phyloP scores from a whole-genome alignment of 177 flowering plant species.

The Telopea speciosissima region DNA sequence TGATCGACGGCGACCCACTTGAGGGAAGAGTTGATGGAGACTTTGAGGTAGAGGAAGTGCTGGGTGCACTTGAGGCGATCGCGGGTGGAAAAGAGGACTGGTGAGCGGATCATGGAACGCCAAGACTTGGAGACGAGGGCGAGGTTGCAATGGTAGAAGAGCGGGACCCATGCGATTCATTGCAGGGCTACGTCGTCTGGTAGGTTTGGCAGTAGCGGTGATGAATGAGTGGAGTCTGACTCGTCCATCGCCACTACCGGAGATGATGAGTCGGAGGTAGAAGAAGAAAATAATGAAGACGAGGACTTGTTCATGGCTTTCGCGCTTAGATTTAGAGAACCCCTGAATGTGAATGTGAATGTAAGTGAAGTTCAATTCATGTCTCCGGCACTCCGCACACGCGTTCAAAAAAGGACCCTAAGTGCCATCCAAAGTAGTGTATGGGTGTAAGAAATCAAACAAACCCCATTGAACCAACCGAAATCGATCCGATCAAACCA shows the following conservation, averaged over 20 bases:
- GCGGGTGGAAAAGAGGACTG: constrained; percentile 36
- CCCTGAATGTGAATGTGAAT: too few relatives aligned
- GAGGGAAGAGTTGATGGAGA: constrained; percentile 30
- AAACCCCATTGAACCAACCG: too few relatives aligned
- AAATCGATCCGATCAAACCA: too few relatives aligned
- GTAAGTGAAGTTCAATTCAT: too few relatives aligned
- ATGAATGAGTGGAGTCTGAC: not conserved
- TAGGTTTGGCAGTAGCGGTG: constrained; percentile 27
- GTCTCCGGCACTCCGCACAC: too few relatives aligned
- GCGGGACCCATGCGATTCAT: constrained; percentile 45
- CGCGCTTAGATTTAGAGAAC: too few relatives aligned
- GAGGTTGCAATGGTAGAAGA: constrained; percentile 34
- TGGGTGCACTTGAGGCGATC: constrained; percentile 29
- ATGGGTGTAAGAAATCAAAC: too few relatives aligned
- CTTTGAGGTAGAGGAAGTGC: constrained; percentile 32
- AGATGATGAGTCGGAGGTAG: not conserved
- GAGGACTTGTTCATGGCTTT: not conserved
- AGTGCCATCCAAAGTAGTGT: too few relatives aligned
- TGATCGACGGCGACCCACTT: constrained; percentile 29
- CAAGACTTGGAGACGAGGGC: constrained; percentile 39
- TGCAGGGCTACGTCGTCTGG: constrained; percentile 52
- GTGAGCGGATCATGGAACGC: constrained; percentile 34
- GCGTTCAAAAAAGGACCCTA: too few relatives aligned
- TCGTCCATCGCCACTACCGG: not conserved
- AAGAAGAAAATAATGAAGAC: not conserved